Conservation (phyloP, 1,284 basidiomycete species). For the Boletellus dicymbophilus region DNA sequence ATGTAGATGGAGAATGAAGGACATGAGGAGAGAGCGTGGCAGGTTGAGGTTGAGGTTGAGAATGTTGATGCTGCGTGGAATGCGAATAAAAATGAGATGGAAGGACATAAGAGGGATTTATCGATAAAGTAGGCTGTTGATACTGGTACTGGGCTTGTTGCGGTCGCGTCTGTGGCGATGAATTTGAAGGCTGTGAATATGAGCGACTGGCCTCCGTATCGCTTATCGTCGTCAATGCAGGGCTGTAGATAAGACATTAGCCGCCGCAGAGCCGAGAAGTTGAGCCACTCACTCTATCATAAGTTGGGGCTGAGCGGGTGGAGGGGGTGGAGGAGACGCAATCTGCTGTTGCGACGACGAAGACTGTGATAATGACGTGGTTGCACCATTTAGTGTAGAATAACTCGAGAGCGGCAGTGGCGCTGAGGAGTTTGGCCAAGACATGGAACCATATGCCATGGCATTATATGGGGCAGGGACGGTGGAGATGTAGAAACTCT, state of each 20-base stretch:
- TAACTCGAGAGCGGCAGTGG: conserved; percentile 70
- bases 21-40: conserved; percentile 68
- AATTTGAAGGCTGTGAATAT: conserved; percentile 36
- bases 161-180: conserved; percentile 34
- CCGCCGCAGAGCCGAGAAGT: background rate
- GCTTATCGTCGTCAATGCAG: conserved; percentile 51
- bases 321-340: conserved; percentile 27
- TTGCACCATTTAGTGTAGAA: conserved; percentile 75
- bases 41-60: conserved; percentile 46
- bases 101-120: conserved; percentile 41
- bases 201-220: conserved; percentile 36
- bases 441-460: conserved; percentile 47
- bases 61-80: conserved; percentile 29
- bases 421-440: conserved; percentile 44
- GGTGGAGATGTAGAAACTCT: conserved; percentile 40
- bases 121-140: conserved; percentile 40
- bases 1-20: conserved; percentile 53
- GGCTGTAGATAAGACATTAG: conserved; percentile 36
- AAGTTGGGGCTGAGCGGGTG: conserved; percentile 38
- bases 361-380: conserved; percentile 34
- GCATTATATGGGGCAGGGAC: conserved; percentile 53
- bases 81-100: conserved; percentile 42
- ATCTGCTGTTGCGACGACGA: conserved; percentile 35
- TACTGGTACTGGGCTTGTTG: conserved; percentile 39
- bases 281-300: conserved; percentile 53